Conservation (phyloP, 2,329 filamentous ascomycete species). For the Ceratocystis variospora region DNA sequence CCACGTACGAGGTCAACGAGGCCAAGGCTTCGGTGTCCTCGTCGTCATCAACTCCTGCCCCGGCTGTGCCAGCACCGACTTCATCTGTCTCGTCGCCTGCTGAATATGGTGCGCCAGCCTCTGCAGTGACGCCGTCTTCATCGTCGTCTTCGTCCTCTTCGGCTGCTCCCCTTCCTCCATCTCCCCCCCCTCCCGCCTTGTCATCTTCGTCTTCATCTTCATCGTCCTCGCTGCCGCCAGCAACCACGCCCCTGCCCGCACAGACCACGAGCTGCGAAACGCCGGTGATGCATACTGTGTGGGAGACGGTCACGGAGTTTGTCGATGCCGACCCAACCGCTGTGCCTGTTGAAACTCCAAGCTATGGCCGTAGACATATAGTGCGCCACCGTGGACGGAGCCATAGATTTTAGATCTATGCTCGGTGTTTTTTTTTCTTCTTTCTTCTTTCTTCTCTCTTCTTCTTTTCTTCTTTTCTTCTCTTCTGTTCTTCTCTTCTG, state of each 20-base stretch:
- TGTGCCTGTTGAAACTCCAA: neutral
- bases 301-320: slow-evolving; percentile 35
- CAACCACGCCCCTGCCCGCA: neutral
- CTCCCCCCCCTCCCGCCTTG: neutral
- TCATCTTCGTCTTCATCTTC: neutral
- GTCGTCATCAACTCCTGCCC: slow-evolving; percentile 6
- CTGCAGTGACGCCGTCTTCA: neutral
- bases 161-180: neutral
- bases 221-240: neutral
- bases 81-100: neutral
- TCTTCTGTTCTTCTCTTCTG: neutral
- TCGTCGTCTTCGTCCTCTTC: neutral
- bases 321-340: slow-evolving; percentile 20
- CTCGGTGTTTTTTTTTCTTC: neutral
- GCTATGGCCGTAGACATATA: neutral
- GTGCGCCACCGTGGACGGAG: neutral
- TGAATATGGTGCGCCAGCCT: too few relatives aligned
- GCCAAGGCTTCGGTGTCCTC: slow-evolving; percentile 12
- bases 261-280: slow-evolving; percentile 22
- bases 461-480: neutral
- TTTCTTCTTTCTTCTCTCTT: neutral
- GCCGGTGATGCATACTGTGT: slow-evolving; percentile 28
- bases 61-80: neutral
- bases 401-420: neutral
- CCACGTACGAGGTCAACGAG: slow-evolving; percentile 3